Conservation (phyloP, 2,329 filamentous ascomycete species). For the Neonectria magnoliae region DNA sequence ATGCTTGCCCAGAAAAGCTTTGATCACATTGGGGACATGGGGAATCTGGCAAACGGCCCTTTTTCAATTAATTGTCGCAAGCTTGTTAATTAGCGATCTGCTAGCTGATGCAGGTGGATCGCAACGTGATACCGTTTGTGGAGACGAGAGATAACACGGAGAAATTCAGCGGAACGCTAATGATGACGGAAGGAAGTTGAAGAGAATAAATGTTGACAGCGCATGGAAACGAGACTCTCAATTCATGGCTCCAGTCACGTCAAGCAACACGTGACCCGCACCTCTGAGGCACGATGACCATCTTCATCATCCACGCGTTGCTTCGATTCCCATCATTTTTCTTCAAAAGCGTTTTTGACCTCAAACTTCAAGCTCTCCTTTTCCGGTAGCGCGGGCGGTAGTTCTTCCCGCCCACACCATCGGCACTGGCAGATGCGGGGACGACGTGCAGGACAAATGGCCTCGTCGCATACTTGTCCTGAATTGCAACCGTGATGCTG, state of each 20-base stretch:
- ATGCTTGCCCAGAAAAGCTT: slow-evolving; percentile 30
- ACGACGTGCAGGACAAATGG: too few species aligned
- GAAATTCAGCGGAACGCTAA: background rate
- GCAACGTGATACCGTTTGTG: background rate
- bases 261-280: background rate
- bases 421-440: too few species aligned
- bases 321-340: background rate
- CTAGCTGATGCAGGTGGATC: background rate
- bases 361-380: background rate
- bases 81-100: too few species aligned
- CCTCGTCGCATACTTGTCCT: too few species aligned
- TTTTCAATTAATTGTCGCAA: slow-evolving; percentile 9
- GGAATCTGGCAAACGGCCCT: slow-evolving; percentile 16
- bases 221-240: background rate
- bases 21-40: background rate
- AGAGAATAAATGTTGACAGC: too few species aligned
- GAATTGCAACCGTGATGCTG: too few species aligned
- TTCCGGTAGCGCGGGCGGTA: background rate
- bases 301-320: background rate
- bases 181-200: too few species aligned
- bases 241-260: background rate
- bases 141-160: background rate
- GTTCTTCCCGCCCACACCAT: background rate
- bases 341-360: background rate
- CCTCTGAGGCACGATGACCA: background rate